Evolutionary conservation across 768 basidiomycete genomes (phyloP), one percentile per base, ranked within the genome.

Genomic region (Naematelia aurantialba): DNA sequence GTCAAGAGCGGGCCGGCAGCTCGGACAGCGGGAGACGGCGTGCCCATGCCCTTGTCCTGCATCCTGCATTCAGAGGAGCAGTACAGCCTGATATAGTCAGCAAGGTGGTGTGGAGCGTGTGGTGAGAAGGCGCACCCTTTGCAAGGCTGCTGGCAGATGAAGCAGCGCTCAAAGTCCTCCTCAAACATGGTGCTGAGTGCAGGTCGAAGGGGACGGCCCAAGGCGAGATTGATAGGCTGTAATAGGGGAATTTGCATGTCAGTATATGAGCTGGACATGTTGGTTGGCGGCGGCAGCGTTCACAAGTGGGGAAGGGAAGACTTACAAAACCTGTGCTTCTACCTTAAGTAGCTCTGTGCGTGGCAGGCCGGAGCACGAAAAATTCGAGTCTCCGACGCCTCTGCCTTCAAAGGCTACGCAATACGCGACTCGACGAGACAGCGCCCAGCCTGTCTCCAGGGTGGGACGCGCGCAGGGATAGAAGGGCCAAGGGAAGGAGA

Each of bases 31-130:
- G 53, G 59, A 13, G 63, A 62, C 10, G 61, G 31, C 22, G 61
- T 55, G 24, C 71, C 69, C 45, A 60, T 67, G 50, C 71, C 69
- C 45, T 62, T 67, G 50, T 73, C 71, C 45, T 69, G 66, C 39
- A 61, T 50, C 24, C 66, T 60, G 52, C 71, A 73, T 45, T 69
- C 67, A 8, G 67, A 67, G 10, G 72, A 73, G 62, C 72, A 73
- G 61, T 70, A 73, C n/a, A 73, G 63, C 3, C 72, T 73, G 39
- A 4, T 42, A 14, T 14, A 17, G 34, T 69, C 55, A 61, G 65
- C 44, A 25, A 4, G 26, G 26, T 21, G 22, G 5, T 45, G 11
- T n/a, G 13, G 24, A 2, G 25, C 14, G 26, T n/a, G 22, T 25
- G 27, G 12, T 14, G 22, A 56, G 27, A 2, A n/a, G 13, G 63